These are phyloP conservation scores for thale cress (Arabidopsis thaliana) DNA, from an alignment of 345 rosid species.

Conservation along the genomic window DNA sequence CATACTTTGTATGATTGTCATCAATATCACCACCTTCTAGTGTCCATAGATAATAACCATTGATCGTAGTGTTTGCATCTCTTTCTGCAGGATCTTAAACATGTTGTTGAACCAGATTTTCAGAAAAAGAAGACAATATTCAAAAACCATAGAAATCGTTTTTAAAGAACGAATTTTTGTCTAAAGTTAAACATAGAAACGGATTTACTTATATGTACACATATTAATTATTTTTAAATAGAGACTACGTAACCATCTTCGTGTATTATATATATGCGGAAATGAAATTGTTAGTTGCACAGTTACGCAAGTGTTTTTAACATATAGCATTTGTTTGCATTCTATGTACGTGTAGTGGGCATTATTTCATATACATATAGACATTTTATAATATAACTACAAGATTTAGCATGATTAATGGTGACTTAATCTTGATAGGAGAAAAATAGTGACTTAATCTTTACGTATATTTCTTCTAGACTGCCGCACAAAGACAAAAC, in stretches of 20 bases:
- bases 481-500: constrained; percentile 35
- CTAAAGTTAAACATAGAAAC: not conserved
- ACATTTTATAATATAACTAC: constrained; percentile 20
- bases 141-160: no score
- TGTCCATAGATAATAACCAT: no score
- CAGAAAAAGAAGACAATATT: no score
- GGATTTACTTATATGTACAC: not conserved
- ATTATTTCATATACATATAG: constrained; percentile 22
- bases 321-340: constrained; percentile 39
- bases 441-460: constrained; percentile 37
- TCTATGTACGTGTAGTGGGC: constrained; percentile 33
- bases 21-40: no score
- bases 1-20: no score
- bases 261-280: not conserved
- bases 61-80: no score
- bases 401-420: constrained; percentile 39
- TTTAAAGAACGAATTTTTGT: no score
- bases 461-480: constrained; percentile 38
- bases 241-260: constrained; percentile 7
- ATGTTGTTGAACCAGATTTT: no score
- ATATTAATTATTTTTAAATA: no score
- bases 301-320: constrained; percentile 37
- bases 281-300: constrained; percentile 19
- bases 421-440: constrained; percentile 38
- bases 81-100: no score